These are phyloP conservation scores for Diutina pseudorugosa DNA, from an alignment of 1,139 yeast species.

Conservation along the genomic window DNA sequence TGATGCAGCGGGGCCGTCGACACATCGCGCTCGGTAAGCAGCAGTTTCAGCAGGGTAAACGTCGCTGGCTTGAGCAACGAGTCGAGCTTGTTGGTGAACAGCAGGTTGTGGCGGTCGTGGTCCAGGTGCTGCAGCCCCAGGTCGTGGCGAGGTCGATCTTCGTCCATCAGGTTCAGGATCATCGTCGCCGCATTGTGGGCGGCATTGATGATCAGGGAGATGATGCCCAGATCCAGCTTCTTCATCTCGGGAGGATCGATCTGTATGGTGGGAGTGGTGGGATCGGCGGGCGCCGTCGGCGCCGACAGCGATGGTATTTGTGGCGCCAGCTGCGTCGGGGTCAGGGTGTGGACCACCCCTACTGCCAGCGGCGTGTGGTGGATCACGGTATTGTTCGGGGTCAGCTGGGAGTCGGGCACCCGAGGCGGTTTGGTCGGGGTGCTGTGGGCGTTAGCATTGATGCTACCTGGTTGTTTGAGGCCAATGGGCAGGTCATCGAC, in stretches of 20 bases:
- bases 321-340: not conserved
- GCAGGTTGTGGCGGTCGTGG: not conserved
- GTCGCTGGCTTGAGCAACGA: conserved; percentile 12
- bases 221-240: conserved; percentile 10
- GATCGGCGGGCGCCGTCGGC: not conserved
- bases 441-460: not conserved
- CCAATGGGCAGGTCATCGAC: conserved; percentile 1
- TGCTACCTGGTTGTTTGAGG: not conserved
- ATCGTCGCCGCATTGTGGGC: conserved; percentile 21
- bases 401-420: not conserved
- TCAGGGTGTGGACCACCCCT: not conserved
- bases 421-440: not conserved
- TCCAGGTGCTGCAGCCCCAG: not conserved
- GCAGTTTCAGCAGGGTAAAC: conserved; percentile 5
- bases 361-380: not conserved
- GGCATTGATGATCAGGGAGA: conserved; percentile 17
- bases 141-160: not conserved
- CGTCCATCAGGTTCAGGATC: conserved; percentile 6
- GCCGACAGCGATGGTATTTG: not conserved
- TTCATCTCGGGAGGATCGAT: not conserved
- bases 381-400: conserved; percentile 1
- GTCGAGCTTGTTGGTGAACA: conserved; percentile 12
- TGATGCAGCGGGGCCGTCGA: not conserved
- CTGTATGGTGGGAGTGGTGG: not conserved
- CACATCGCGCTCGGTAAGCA: not conserved